Percentiles rank a stretch among this genome's conserved stretches.
Evolutionary conservation across 495 filamentous ascomycete genomes (phyloP).

Genomic region (Evernia prunastri): DNA sequence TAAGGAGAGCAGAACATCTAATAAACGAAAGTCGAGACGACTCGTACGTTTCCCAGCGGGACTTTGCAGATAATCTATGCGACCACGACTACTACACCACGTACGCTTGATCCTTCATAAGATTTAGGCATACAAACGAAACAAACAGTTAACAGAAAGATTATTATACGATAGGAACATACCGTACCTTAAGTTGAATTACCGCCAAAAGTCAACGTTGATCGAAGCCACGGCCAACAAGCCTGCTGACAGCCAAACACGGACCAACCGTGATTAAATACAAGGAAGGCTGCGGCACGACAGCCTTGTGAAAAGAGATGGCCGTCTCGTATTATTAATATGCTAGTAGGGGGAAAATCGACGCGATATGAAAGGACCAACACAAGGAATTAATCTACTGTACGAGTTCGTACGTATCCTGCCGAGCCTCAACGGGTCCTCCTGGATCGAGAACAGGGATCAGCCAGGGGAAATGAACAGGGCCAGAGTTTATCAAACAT

Average conservation of each 20-base stretch:
- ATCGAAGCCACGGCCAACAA: neutral
- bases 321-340: neutral
- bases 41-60: neutral
- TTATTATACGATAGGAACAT: neutral
- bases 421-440: slow-evolving; percentile 3
- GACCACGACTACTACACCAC: neutral
- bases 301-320: neutral
- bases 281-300: slow-evolving; percentile 4
- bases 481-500: neutral
- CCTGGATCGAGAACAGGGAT: neutral
- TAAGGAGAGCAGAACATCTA: neutral
- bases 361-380: slow-evolving; percentile 1
- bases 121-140: neutral
- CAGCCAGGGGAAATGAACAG: slow-evolving; percentile 17
- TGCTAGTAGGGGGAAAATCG: neutral
- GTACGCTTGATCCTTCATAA: neutral
- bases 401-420: neutral
- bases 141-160: neutral
- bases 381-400: neutral
- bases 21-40: neutral
- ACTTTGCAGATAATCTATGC: neutral
- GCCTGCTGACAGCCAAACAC: neutral
- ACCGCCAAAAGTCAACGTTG: neutral
- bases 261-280: neutral
- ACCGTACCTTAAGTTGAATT: neutral